These are phyloP conservation scores for Prunus salicina DNA, from an alignment of 306 rosid genomes.

Conservation along the genomic window DNA sequence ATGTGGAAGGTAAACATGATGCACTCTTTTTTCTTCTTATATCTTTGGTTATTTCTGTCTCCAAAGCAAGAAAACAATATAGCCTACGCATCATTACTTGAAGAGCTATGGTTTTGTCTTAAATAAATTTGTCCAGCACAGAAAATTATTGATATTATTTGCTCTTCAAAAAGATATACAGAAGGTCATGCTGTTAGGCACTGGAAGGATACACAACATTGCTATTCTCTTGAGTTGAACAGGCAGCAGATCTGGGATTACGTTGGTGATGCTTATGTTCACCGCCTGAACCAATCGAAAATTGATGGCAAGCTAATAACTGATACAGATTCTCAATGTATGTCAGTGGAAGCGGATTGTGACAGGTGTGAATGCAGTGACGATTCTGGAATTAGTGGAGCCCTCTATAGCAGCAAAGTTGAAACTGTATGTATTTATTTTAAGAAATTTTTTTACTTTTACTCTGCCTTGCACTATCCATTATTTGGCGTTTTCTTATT, in stretches of 20 bases:
- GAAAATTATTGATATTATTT: background rate
- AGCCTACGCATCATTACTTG: background rate
- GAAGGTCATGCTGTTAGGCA: slow-evolving; percentile 93
- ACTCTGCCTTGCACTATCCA: background rate
- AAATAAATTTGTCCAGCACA: background rate
- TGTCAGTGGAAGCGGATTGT: slow-evolving; percentile 66
- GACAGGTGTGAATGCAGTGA: slow-evolving; percentile 59
- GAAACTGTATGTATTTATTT: slow-evolving; percentile 55
- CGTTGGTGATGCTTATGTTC: slow-evolving; percentile 82
- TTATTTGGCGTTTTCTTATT: background rate
- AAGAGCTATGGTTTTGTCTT: background rate
- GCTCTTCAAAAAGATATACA: slow-evolving; percentile 53
- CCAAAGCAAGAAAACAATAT: background rate
- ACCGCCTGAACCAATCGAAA: slow-evolving; percentile 86
- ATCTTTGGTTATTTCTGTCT: slow-evolving; percentile 8
- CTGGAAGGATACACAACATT: slow-evolving; percentile 78
- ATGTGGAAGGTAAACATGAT: slow-evolving; percentile 79
- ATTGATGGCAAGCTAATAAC: slow-evolving; percentile 63
- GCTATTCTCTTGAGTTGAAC: slow-evolving; percentile 88
- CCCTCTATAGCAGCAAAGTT: slow-evolving; percentile 85
- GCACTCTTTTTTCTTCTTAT: slow-evolving; percentile 21
- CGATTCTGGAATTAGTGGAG: slow-evolving; percentile 73
- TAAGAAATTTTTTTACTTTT: background rate
- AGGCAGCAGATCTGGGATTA: slow-evolving; percentile 98
- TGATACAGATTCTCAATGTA: slow-evolving; percentile 50